Base-by-base conservation (phyloP, 2,329 filamentous ascomycete genomes). In the Helotiales sp. region DNA sequence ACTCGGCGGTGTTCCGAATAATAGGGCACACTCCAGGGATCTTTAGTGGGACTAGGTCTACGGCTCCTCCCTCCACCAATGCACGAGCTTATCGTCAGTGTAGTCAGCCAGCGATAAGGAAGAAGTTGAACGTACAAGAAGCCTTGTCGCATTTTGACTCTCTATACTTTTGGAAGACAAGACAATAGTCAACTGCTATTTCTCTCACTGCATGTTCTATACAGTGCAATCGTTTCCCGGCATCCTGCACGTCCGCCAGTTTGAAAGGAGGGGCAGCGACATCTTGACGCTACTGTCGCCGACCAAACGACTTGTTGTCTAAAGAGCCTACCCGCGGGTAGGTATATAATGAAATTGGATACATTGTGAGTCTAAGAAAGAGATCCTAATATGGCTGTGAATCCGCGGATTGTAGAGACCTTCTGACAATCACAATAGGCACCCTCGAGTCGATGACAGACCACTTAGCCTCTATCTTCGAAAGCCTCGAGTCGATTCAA, bases 91-190 rank as follows among this genome's bases (percentile, higher is more conserved):
- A 52, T 52, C 49, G 34, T 27, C 49, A 27, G 49, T 40, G 49
- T 17, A 50, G 48, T 34, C 48, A 50, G 29, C 34, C 29, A n/a
- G n/a, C 29, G 50, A 53, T 53, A 57, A 53, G 42, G n/a, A 25
- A 24, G 50, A 52, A 57, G 40, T 49, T 19, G 27, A 52, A 52
- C 40, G 50, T 34, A 51, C 27, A 22, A 53, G 31, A 48, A 57
- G 55, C 55, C 55, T 57, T 44, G 55, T 57, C 55, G 55, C 55
- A 50, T 57, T 48, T 46, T 33, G 22, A 55, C 36, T 30, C 48
- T 15, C 30, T 15, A n/a, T 22, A 29, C 49, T 13, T 27, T 22
- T 25, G 7, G n/a, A 52, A 13, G 5, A 33, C n/a, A 7, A 52
- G 10, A 27, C n/a, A n/a, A 13, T 40, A 38, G 27, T 30, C 22